Percentiles rank a stretch among this genome's conserved stretches.
Conservation (phyloP, 169 alveolate genomes). For the Perkinsus olseni region DNA sequence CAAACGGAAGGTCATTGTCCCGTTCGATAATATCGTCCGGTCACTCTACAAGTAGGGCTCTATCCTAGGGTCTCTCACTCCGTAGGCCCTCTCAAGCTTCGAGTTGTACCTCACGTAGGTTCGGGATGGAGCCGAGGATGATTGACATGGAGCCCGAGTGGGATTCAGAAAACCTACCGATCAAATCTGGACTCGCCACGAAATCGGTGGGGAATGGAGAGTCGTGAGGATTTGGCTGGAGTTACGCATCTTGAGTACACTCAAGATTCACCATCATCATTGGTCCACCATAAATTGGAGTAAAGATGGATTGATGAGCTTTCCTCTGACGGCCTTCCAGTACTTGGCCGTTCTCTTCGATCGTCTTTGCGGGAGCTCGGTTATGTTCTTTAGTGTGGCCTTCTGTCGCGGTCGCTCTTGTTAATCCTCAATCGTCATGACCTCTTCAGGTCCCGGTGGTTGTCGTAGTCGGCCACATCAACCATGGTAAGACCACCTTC, state of each 20-base stretch:
- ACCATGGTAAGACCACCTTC: slow-evolving; percentile 70
- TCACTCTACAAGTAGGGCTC: background rate
- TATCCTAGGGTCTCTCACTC: background rate
- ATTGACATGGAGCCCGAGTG: slow-evolving; percentile 14
- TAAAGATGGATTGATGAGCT: too few species aligned
- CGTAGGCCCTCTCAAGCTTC: too few species aligned
- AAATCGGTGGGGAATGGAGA: background rate
- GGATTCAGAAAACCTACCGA: background rate
- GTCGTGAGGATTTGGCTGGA: too few species aligned
- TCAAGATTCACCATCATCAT: background rate
- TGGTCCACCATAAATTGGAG: background rate
- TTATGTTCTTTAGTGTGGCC: too few species aligned
- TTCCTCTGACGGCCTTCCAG: too few species aligned
- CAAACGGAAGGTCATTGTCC: slow-evolving; percentile 15
- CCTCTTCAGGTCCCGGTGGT: slow-evolving; percentile 49
- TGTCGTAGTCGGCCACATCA: slow-evolving; percentile 64
- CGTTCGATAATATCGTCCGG: background rate
- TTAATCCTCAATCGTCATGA: too few species aligned
- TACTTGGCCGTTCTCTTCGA: too few species aligned
- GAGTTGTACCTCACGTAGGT: background rate
- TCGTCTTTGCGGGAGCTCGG: too few species aligned
- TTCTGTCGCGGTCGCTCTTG: too few species aligned
- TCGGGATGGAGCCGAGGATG: slow-evolving; percentile 11
- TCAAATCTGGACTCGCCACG: background rate
- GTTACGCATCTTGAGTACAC: too few species aligned